Conservation (phyloP, 2,329 filamentous ascomycete species). For the Juglanconis juglandina region DNA sequence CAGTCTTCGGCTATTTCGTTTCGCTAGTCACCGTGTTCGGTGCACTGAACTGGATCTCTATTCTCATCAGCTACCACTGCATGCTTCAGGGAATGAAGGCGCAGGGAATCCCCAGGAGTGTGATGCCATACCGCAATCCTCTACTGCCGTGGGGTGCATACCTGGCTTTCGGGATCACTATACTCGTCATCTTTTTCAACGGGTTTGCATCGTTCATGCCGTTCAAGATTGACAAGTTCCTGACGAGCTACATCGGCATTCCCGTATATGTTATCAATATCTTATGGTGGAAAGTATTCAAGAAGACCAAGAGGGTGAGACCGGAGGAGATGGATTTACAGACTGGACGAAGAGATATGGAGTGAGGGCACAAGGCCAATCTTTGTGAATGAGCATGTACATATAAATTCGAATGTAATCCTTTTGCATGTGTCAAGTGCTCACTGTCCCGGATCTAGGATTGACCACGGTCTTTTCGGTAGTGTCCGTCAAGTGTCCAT, state of each 20-base stretch:
- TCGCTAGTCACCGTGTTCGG: constrained; percentile 41
- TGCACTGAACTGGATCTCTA: constrained; percentile 40
- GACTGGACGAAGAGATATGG: neutral
- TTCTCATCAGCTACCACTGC: constrained; percentile 37
- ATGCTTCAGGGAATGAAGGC: constrained; percentile 36
- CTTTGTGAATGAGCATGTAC: too few species aligned
- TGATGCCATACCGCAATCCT: constrained; percentile 36
- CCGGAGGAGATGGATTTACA: constrained; percentile 53
- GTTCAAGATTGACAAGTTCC: constrained; percentile 60
- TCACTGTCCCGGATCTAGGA: too few species aligned
- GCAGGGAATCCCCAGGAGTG: constrained; percentile 31
- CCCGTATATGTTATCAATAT: constrained; percentile 52
- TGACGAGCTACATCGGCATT: constrained; percentile 52
- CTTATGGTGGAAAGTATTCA: constrained; percentile 60
- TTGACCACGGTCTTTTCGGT: too few species aligned
- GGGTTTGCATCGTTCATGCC: constrained; percentile 32
- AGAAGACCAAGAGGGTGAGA: constrained; percentile 51
- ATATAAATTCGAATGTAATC: too few species aligned
- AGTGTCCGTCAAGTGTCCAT: too few species aligned
- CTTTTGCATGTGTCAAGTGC: too few species aligned
- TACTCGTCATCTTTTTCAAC: constrained; percentile 56
- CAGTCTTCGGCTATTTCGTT: constrained; percentile 40
- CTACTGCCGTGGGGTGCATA: constrained; percentile 39
- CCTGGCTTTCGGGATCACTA: constrained; percentile 28
- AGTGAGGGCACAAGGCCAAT: neutral